Evolutionary conservation across 2,329 filamentous ascomycete species (phyloP), one percentile per base, ranked within the genome.

Genomic region (Colletotrichum musicola): DNA sequence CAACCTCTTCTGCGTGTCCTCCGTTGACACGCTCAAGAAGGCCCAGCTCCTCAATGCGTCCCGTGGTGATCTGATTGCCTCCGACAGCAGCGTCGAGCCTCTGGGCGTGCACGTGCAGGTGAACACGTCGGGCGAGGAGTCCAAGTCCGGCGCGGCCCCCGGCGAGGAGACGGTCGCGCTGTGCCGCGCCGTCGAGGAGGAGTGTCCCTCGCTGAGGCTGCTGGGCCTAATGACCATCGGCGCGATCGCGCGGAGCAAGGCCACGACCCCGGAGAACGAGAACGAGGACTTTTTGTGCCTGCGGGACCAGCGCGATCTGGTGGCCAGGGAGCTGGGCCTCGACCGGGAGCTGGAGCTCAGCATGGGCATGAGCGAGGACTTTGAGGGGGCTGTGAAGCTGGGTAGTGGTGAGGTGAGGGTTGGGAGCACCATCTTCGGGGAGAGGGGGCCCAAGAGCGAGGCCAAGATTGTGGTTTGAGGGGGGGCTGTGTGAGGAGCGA

Each of bases 361-460:
- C 80, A 99, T 99, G 95, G 95, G 95, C 6, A 99, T 99, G 96
- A 98, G 94, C 77, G 90, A 93, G 76, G 96, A 99, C 80, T 99
- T 95, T 79, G 95, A 97, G 83, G 92, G 91, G 7, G 96, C 96
- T 0, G 91, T 98, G 75, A 81, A 80, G 13, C 83, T 94, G 83
- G 96, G 96, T 0, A 98, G 95, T 81, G 86, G 89, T 73, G 94
- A 98, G 84, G 95, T 99, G 6, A 88, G 96, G 66, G 89, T 99
- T 9, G 96, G 96, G 1, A 98, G 94, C 76, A 95, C 93, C 2
- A 97, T 99, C 66, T 99, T 99, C 78, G 96, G 96, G 1, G 83
- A 90, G 76, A 87, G 96, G 76, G 94, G 94, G 16, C 84, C 88
- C 44, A 97, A 92, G 85, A 88, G 88, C 56, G 92, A 97, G 80